Conservation (phyloP, 331 rosid genomes). For the Pyracantha coccinea region DNA sequence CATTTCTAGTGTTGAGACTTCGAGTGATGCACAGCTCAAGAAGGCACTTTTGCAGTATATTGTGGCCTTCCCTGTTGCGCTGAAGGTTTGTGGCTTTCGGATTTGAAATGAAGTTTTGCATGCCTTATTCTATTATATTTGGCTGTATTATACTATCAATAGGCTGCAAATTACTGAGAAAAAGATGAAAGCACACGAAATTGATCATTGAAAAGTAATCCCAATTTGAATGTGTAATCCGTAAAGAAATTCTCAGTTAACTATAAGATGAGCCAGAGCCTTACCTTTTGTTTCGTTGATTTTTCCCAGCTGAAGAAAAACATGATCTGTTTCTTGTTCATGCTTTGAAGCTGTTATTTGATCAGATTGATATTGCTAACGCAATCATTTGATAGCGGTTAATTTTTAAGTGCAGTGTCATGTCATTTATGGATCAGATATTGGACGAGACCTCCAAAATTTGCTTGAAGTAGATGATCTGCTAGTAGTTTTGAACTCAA, state of each 20-base stretch:
- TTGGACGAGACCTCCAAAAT: slow-evolving; percentile 49
- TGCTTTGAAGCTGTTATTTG: not conserved
- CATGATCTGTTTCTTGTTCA: not conserved
- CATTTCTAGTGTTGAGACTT: slow-evolving; percentile 30
- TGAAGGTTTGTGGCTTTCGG: slow-evolving; percentile 39
- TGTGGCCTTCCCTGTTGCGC: slow-evolving; percentile 69
- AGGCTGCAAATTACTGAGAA: no score
- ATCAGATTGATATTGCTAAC: not conserved
- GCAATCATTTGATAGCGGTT: slow-evolving; percentile 13
- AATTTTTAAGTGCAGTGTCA: slow-evolving; percentile 63
- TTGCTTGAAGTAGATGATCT: slow-evolving; percentile 69
- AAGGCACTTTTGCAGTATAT: slow-evolving; percentile 66
- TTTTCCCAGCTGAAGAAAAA: not conserved
- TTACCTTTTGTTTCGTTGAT: not conserved
- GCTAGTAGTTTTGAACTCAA: slow-evolving; percentile 42
- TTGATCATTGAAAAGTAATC: no score
- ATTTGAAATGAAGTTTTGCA: not conserved
- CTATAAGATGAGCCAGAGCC: not conserved
- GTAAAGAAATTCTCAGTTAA: not conserved
- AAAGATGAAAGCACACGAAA: no score
- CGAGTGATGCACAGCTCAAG: slow-evolving; percentile 35
- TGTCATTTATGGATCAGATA: slow-evolving; percentile 55
- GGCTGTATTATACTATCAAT: not conserved
- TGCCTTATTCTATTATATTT: not conserved
- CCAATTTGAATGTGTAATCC: not conserved